Percentiles rank a stretch among this genome's conserved stretches.
Conservation (phyloP, 805 yeast species). For the Candida insectalens region DNA sequence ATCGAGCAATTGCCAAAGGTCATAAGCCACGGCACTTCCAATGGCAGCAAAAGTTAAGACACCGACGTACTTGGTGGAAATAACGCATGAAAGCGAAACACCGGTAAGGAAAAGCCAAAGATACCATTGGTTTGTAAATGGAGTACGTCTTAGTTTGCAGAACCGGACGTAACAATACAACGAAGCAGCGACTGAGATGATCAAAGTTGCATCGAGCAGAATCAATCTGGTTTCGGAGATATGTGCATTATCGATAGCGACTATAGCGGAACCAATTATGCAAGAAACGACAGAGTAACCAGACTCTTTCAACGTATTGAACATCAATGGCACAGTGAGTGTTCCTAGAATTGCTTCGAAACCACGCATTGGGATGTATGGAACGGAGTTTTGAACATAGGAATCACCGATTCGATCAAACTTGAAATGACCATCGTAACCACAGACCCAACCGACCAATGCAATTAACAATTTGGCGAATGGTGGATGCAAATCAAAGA, state of each 20-base stretch:
- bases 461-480: conserved; percentile 92
- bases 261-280: conserved; percentile 63
- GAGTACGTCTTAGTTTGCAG: conserved; percentile 52
- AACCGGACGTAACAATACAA: conserved; percentile 73
- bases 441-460: conserved; percentile 76
- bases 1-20: conserved; percentile 84
- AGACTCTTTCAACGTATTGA: conserved; percentile 76
- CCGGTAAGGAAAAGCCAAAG: conserved; percentile 83
- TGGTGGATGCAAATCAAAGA: conserved; percentile 97
- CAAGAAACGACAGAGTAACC: conserved; percentile 74
- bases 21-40: conserved; percentile 78
- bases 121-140: conserved; percentile 77
- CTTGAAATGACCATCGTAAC: conserved; percentile 87
- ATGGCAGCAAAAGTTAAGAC: conserved; percentile 81
- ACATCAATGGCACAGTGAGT: conserved; percentile 74
- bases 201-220: conserved; percentile 81
- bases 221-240: conserved; percentile 85
- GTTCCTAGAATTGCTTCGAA: conserved; percentile 77
- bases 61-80: conserved; percentile 95
- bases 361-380: conserved; percentile 75
- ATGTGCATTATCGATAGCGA: conserved; percentile 84
- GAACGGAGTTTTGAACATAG: conserved; percentile 71
- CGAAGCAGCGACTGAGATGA: conserved; percentile 74
- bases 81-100: conserved; percentile 77
- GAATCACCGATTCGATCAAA: conserved; percentile 84